Evolutionary conservation across 2,329 filamentous ascomycete genomes (phyloP).

Genomic region (Capronia americana): DNA sequence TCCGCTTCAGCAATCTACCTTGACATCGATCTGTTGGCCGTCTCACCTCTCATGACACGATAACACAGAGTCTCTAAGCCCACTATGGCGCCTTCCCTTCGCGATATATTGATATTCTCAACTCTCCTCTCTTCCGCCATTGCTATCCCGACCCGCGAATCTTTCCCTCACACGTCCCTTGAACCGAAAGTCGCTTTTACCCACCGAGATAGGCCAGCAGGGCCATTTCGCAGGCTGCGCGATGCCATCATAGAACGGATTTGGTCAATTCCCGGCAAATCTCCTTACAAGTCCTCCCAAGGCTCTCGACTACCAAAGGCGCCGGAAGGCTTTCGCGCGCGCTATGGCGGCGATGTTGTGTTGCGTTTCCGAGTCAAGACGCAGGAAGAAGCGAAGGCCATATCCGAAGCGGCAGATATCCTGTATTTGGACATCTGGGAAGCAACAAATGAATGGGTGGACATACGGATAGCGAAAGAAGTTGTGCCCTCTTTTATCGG

Average conservation of each 20-base stretch:
- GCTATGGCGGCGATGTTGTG: constrained; percentile 83
- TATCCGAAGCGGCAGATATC: constrained; percentile 74
- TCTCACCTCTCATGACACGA: constrained; percentile 21
- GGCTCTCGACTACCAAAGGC: constrained; percentile 31
- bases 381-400: constrained; percentile 69
- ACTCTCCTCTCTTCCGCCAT: constrained; percentile 20
- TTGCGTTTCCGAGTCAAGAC: constrained; percentile 82
- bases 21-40: neutral
- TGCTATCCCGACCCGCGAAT: constrained; percentile 29
- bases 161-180: constrained; percentile 17
- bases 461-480: constrained; percentile 78
- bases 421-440: constrained; percentile 92
- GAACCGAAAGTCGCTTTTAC: constrained; percentile 13
- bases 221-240: constrained; percentile 43
- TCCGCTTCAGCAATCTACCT: constrained; percentile 15
- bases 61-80: constrained; percentile 12
- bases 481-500: constrained; percentile 76
- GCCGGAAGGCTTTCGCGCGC: constrained; percentile 51
- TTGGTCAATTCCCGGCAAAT: constrained; percentile 48
- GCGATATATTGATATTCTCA: constrained; percentile 26
- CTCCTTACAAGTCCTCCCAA: constrained; percentile 37
- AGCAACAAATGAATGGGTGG: constrained; percentile 79
- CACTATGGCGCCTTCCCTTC: constrained; percentile 31
- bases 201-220: constrained; percentile 21
- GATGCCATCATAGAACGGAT: constrained; percentile 53